Base-by-base conservation (phyloP, 192 early-diverging fungal species). In the Chytriomyces confervae region DNA sequence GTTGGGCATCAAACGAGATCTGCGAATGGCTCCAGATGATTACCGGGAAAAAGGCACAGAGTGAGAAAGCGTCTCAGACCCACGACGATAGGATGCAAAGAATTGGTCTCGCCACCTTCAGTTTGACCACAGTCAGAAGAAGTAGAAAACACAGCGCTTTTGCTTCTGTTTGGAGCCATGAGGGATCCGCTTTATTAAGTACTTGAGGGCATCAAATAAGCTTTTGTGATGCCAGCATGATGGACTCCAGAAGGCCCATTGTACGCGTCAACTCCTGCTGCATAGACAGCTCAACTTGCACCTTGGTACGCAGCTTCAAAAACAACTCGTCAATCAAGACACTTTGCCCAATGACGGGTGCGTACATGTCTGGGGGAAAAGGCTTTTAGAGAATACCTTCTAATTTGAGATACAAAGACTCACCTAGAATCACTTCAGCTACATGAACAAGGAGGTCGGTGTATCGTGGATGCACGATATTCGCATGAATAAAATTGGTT, bases 401-500 rank as follows among this genome's bases (percentile, higher is more conserved):
- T 53, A 66, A 44, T 29, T 18, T 20, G 24, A 3, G 18, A 51
- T 9, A 75, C 8, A 62, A 60, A 43, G n/a, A 60, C 82, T 49
- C 86, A 94, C 92, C 92, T 43, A 95, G 79, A 75, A 94, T 83
- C 6, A 90, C 78, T 65, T 94, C 88, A 1, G 93, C 81, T 9
- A 97, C 93, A 82, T 92, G 91, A n/a, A 94, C 82, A 67, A 99
- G 80, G 10, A 95, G 77, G 8, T 77, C 80, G 1, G 93, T 89
- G 81, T 94, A 97, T 60, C 89, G 84, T 61, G 95, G 96, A 64
- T 97, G 84, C 70, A 89, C 86, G 66, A 99, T 90, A 77, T 95
- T 82, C 82, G 87, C 92, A 53, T 92, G 80, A 27, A 99, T 72
- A 77, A 99, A 99, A 69, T 88, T 87, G 23, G 94, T 83, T 47